Conservation (phyloP, 2,329 filamentous ascomycete genomes). For the Aspergillus ruber region DNA sequence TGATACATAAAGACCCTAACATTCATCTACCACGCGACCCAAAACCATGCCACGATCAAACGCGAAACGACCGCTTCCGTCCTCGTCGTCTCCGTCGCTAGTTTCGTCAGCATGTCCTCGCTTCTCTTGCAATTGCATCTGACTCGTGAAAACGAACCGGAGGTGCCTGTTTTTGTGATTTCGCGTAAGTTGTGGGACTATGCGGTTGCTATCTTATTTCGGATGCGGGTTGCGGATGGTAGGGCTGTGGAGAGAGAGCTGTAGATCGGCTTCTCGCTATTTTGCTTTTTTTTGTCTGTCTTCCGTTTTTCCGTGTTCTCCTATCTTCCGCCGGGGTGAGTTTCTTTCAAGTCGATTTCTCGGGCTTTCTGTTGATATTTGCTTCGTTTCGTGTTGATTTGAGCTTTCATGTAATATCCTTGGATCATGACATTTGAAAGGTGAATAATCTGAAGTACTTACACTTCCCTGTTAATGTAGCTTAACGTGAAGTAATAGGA, state of each 20-base stretch:
- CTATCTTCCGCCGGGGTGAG: neutral
- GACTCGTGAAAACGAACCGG: constrained; percentile 55
- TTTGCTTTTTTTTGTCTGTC: neutral
- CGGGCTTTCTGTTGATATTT: too few relatives aligned
- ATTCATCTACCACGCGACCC: constrained; percentile 67
- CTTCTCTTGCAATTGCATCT: constrained; percentile 62
- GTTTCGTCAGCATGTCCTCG: constrained; percentile 67
- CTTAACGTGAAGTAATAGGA: too few relatives aligned
- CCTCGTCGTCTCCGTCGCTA: constrained; percentile 68
- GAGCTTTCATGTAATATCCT: too few relatives aligned
- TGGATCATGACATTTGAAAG: too few relatives aligned
- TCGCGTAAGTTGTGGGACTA: constrained; percentile 38
- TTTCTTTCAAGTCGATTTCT: neutral
- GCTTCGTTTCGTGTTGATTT: too few relatives aligned
- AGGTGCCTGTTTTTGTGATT: constrained; percentile 52
- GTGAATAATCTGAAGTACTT: too few relatives aligned
- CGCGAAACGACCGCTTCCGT: constrained; percentile 74
- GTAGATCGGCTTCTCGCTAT: neutral
- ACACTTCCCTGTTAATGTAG: too few relatives aligned
- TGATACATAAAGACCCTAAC: constrained; percentile 55
- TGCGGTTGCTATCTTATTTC: constrained; percentile 27
- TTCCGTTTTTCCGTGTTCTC: neutral
- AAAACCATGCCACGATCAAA: constrained; percentile 71
- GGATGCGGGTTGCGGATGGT: constrained; percentile 29
- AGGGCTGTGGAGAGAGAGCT: constrained; percentile 4